Evolutionary conservation across 108 stramenopile species (phyloP), one percentile per base, ranked within the genome.

Genomic region (Fistulifera pelliculosa): DNA sequence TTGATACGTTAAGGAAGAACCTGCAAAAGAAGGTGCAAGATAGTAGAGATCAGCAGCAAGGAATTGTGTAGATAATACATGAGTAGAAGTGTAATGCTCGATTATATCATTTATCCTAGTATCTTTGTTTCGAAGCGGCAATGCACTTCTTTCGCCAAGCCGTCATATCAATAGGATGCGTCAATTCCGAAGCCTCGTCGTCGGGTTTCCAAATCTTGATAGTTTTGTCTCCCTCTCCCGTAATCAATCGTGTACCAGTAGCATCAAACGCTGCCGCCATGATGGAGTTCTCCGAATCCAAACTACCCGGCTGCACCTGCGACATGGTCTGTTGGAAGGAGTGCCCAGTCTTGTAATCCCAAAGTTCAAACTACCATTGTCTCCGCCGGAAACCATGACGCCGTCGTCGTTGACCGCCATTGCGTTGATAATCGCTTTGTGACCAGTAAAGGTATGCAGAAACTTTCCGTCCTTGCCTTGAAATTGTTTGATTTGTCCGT

Each of bases 191-290:
- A 0, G 99, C 96, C 2, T 81, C 71, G 18, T 82, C 75, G 52
- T 98, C 95, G 64, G 95, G 90, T 57, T 94, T 94, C 96, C 96
- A 99, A 49, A 99, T 96, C 69, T 99, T 99, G 64, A 99, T 83
- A 1, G 93, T 92, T 75, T 99, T 99, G 70, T 99, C 99, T 1
- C 97, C 97, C 67, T 98, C 99, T 38, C 96, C 90, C 15, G 97
- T 97, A 41, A 99, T 76, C 14, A 99, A 71, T 15, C 99, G 77
- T 19, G 93, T 95, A 10, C 99, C 99, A 6, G 96, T 95, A n/a
- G 83, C 66, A 74, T 99, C 99, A 65, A 99, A 99, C 17, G 77
- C 68, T 1, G 78, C 60, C 13, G 90, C 87, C 61, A 87, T 95
- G 45, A 99, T 91, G 27, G 93, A 95, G 54, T 96, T 94, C 62